Evolutionary conservation across 169 alveolate species (phyloP).

Genomic region (Plasmodium gaboni): DNA sequence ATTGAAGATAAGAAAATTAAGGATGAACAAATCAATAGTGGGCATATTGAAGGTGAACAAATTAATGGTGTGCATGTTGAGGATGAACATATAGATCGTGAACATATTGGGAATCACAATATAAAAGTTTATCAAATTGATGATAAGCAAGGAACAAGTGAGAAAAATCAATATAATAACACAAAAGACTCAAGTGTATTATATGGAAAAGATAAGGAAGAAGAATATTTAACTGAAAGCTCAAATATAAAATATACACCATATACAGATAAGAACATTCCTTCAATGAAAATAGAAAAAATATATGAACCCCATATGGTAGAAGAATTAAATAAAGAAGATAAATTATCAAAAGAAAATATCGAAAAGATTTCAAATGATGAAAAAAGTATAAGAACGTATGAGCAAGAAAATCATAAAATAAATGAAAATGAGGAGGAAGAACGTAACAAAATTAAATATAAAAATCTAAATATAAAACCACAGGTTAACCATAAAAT

Average conservation of each 20-base stretch:
- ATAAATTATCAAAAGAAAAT: slow-evolving; percentile 7
- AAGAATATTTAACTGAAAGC: background rate
- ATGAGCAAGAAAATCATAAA: background rate
- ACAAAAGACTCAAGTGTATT: background rate
- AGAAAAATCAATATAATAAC: background rate
- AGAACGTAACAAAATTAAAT: background rate
- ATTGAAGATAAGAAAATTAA: slow-evolving; percentile 1
- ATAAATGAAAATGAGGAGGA: background rate
- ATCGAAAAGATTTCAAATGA: background rate
- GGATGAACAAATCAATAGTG: background rate
- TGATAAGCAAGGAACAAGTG: too few species aligned
- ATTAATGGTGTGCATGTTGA: too few species aligned
- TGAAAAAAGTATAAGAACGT: background rate
- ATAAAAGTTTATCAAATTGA: too few species aligned
- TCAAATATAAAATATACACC: too few species aligned
- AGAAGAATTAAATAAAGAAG: background rate
- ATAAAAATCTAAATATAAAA: slow-evolving; percentile 3
- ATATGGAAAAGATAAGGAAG: slow-evolving; percentile 1
- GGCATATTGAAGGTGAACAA: background rate
- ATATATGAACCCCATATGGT: background rate
- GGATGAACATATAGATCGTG: too few species aligned
- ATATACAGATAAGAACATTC: too few species aligned
- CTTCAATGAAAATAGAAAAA: background rate
- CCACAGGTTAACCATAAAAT: background rate
- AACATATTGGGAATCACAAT: too few species aligned